Conservation (phyloP, 169 alveolate species). For the Plasmodium relictum region DNA sequence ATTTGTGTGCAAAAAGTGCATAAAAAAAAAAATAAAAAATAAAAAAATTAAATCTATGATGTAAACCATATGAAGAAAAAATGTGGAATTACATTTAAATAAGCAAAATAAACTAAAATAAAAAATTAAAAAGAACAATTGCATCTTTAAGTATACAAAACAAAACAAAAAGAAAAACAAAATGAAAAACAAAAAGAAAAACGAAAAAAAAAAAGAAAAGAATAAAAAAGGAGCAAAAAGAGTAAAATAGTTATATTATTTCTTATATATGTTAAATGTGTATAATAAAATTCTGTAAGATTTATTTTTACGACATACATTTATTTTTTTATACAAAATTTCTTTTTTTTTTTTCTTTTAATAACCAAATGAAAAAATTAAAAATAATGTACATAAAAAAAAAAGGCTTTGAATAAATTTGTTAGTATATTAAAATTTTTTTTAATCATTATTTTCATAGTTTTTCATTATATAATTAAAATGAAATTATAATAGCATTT, state of each 20-base stretch:
- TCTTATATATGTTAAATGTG: not conserved
- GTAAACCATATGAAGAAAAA: too few species aligned
- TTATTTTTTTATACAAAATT: not conserved
- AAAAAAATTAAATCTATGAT: not conserved
- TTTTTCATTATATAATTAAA: too few species aligned
- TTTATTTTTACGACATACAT: slow-evolving; percentile 7
- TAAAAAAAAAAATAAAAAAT: slow-evolving; percentile 13
- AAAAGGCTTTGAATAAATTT: too few species aligned
- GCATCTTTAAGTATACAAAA: not conserved
- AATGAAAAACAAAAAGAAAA: not conserved
- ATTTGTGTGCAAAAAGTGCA: slow-evolving; percentile 30
- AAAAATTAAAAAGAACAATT: too few species aligned
- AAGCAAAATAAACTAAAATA: too few species aligned
- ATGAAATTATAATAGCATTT: too few species aligned
- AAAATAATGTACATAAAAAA: too few species aligned
- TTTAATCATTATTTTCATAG: too few species aligned
- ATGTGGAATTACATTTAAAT: too few species aligned
- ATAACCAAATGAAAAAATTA: not conserved
- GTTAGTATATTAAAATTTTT: too few species aligned
- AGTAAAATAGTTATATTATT: not conserved
- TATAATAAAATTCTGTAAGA: not conserved
- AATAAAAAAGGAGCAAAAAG: not conserved
- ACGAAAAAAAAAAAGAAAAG: slow-evolving; percentile 2
- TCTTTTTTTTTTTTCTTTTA: not conserved
- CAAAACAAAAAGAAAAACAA: not conserved